Evolutionary conservation across 352 stramenopile species (phyloP), one percentile per base, ranked within the genome.

Genomic region (Phytopythium litorale): DNA sequence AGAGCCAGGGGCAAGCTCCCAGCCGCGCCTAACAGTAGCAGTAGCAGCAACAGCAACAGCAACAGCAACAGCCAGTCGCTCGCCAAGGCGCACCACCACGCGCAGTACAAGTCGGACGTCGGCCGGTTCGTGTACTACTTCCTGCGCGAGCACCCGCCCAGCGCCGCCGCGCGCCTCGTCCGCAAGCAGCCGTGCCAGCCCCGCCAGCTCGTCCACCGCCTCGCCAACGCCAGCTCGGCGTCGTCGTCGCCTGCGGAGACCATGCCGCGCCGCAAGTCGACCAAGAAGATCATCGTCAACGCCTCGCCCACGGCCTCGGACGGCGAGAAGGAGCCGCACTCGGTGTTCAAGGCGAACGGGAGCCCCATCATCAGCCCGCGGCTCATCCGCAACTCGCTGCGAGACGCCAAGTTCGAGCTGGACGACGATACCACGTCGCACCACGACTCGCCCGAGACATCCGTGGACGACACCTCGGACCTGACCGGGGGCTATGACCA

Each of bases 321-420:
- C 8, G 48, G n/a, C 0, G 68, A 76, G 37, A 64, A 65, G n/a
- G 76, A 82, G 53, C 61, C 70, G 46, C 74, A 84, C 45, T 65
- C 77, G 56, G 70, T 86, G n/a, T 83, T 88, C 56, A 80, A 79
- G 61, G 66, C 73, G 42, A 84, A 86, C 53, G 78, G 78, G 48
- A 81, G 66, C 40, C 75, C 77, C 18, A 89, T 84, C 43, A 84
- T 89, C 54, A 91, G 82, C 50, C 82, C 82, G n/a, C 65, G 79
- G 1, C 79, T 77, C 15, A 89, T 91, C 65, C 77, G 76, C 53
- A 84, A 87, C 60, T 87, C 73, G 21, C 68, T 91, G 23, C 72
- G 75, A 12, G 81, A 89, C 58, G 70, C 79, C 30, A 71, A 84
- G 52, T 81, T 75, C 49, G 77, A 75, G 19, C 57, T 82, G 19